Conservation (phyloP, 192 early-diverging fungal species). For the Mortierella antarctica region DNA sequence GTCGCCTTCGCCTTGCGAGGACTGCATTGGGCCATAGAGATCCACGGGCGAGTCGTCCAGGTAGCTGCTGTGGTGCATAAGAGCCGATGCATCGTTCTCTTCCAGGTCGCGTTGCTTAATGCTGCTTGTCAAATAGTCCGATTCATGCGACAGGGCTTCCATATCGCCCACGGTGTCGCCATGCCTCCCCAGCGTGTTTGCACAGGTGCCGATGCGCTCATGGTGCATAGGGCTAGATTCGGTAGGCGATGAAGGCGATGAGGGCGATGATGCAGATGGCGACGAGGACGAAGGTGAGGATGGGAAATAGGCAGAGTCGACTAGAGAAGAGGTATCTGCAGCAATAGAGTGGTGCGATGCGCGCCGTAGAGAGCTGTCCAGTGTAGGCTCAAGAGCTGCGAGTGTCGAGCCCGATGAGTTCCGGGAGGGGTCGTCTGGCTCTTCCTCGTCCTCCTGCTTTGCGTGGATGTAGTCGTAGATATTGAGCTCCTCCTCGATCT, state of each 20-base stretch:
- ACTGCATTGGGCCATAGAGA: constrained; percentile 20
- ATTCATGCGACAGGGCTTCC: constrained; percentile 2
- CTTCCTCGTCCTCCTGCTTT: constrained; percentile 48
- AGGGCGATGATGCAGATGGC: constrained; percentile 1
- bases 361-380: too few species aligned
- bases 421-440: constrained; percentile 16
- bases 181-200: not conserved
- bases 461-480: constrained; percentile 52
- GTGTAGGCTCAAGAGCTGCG: not conserved
- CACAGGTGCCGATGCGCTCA: not conserved
- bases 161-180: not conserved
- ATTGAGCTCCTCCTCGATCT: constrained; percentile 42
- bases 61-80: constrained; percentile 6
- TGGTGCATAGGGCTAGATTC: not conserved
- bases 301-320: constrained; percentile 13
- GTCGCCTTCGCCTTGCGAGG: not conserved
- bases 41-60: constrained; percentile 40
- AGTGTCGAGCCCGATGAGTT: not conserved
- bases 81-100: not conserved
- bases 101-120: constrained; percentile 20
- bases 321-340: constrained; percentile 5
- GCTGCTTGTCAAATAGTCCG: not conserved
- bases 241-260: constrained; percentile 10
- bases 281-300: constrained; percentile 7
- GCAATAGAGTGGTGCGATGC: constrained; percentile 7